Conservation (phyloP, 805 yeast species). For the Candida wancherniae region DNA sequence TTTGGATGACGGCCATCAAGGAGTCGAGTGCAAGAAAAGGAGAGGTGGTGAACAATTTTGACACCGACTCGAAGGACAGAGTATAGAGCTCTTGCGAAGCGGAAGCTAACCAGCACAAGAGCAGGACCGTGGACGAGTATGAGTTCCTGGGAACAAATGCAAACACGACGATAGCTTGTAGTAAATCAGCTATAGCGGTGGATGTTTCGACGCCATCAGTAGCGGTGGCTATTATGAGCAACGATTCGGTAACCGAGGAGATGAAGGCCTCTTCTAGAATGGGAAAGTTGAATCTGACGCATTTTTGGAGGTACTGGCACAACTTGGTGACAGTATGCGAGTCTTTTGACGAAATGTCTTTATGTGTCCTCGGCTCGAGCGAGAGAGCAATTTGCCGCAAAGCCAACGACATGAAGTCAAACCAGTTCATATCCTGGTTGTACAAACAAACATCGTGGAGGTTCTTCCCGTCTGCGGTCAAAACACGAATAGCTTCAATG, state of each 20-base stretch:
- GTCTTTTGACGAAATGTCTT: slow-evolving; percentile 13
- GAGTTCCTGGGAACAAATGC: slow-evolving; percentile 42
- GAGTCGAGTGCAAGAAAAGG: slow-evolving; percentile 24
- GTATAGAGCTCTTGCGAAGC: slow-evolving; percentile 32
- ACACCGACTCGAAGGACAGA: slow-evolving; percentile 35
- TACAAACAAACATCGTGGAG: slow-evolving; percentile 47
- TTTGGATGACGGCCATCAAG: slow-evolving; percentile 19
- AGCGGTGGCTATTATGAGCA: slow-evolving; percentile 34
- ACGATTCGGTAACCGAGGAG: slow-evolving; percentile 25
- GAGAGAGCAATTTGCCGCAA: no score
- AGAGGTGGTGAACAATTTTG: slow-evolving; percentile 34
- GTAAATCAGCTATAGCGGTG: slow-evolving; percentile 33
- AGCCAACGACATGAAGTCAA: slow-evolving; percentile 12
- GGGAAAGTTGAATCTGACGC: slow-evolving; percentile 45
- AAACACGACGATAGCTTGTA: slow-evolving; percentile 41
- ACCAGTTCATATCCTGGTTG: slow-evolving; percentile 28
- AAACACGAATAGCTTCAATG: slow-evolving; percentile 39
- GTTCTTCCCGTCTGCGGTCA: slow-evolving; percentile 52
- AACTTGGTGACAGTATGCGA: slow-evolving; percentile 14
- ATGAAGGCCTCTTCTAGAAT: slow-evolving; percentile 38
- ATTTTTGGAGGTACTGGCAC: slow-evolving; percentile 37
- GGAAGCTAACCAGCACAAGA: slow-evolving; percentile 40
- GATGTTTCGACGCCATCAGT: slow-evolving; percentile 37
- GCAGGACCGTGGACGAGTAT: slow-evolving; percentile 35
- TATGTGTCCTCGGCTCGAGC: no score